Evolutionary conservation across 352 stramenopile species (phyloP).

Genomic region (Phytophthora podocarpi): DNA sequence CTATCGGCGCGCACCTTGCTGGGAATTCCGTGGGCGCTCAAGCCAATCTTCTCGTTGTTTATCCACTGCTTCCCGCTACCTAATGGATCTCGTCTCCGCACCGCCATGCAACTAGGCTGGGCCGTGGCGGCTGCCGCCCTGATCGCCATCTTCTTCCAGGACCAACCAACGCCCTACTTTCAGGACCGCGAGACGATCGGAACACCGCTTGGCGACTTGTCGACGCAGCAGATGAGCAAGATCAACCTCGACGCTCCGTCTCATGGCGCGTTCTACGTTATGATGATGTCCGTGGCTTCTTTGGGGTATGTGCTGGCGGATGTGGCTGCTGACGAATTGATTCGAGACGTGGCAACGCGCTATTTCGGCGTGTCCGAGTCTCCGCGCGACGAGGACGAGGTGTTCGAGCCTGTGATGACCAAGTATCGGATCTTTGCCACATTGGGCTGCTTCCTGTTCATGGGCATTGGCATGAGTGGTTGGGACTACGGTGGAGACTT

Average conservation of each 20-base stretch:
- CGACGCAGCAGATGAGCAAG: slow-evolving; percentile 23
- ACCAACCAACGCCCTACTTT: slow-evolving; percentile 57
- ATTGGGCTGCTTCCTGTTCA: slow-evolving; percentile 51
- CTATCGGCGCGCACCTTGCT: slow-evolving; percentile 56
- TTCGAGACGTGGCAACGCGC: slow-evolving; percentile 35
- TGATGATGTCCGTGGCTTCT: slow-evolving; percentile 74
- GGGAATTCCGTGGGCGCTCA: slow-evolving; percentile 55
- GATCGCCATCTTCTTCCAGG: slow-evolving; percentile 39
- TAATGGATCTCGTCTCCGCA: slow-evolving; percentile 29
- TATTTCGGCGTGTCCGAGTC: slow-evolving; percentile 7
- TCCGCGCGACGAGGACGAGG: slow-evolving; percentile 24
- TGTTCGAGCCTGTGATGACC: slow-evolving; percentile 43
- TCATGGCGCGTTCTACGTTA: slow-evolving; percentile 53
- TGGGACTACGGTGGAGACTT: slow-evolving; percentile 71
- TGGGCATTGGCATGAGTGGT: slow-evolving; percentile 65
- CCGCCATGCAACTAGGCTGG: slow-evolving; percentile 55
- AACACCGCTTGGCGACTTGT: slow-evolving; percentile 34
- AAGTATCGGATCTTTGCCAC: slow-evolving; percentile 43
- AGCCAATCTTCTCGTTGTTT: slow-evolving; percentile 50
- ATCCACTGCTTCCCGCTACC: slow-evolving; percentile 40
- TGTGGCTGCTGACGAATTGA: slow-evolving; percentile 71
- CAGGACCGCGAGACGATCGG: slow-evolving; percentile 34
- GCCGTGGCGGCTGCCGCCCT: slow-evolving; percentile 33
- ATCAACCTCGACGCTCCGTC: slow-evolving; percentile 52
- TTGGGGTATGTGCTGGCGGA: slow-evolving; percentile 81